phyloP scores from a whole-genome alignment of 2,329 filamentous ascomycete genomes.

The Neofusicoccum cordaticola region DNA sequence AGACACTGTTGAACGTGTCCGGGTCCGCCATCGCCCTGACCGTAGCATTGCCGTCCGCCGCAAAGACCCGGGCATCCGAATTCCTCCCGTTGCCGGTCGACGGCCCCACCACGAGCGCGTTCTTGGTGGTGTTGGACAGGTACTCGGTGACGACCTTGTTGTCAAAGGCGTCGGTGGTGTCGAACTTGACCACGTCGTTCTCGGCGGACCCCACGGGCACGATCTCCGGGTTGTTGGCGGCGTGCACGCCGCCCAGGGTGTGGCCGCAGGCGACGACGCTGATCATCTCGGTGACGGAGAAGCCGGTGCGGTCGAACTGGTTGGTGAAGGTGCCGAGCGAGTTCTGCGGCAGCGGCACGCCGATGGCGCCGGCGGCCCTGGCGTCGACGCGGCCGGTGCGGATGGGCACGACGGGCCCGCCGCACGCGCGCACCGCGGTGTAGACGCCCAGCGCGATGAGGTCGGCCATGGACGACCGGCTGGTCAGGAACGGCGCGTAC shows the following conservation, averaged over 20 bases:
- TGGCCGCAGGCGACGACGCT: slow-evolving; percentile 61
- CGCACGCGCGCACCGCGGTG: slow-evolving; percentile 58
- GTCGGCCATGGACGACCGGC: slow-evolving; percentile 54
- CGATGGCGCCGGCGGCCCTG: slow-evolving; percentile 43
- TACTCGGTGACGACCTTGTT: slow-evolving; percentile 59
- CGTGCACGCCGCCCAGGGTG: slow-evolving; percentile 59
- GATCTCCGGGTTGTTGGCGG: slow-evolving; percentile 52
- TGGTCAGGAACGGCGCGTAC: slow-evolving; percentile 54
- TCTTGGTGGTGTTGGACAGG: slow-evolving; percentile 51
- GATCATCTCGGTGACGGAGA: slow-evolving; percentile 58
- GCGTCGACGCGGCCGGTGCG: slow-evolving; percentile 57
- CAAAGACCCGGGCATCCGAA: slow-evolving; percentile 58
- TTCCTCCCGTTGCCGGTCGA: slow-evolving; percentile 47
- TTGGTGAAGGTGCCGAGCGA: slow-evolving; percentile 50
- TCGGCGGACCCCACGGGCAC: slow-evolving; percentile 45
- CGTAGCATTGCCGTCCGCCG: slow-evolving; percentile 55
- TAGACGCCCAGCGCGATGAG: slow-evolving; percentile 59
- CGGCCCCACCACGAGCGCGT: slow-evolving; percentile 56
- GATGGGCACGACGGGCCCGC: slow-evolving; percentile 55
- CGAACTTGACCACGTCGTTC: slow-evolving; percentile 48
- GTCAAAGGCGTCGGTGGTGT: slow-evolving; percentile 53
- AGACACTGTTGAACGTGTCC: slow-evolving; percentile 47
- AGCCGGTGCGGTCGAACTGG: slow-evolving; percentile 59
- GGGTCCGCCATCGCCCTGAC: slow-evolving; percentile 48
- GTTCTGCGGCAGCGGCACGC: slow-evolving; percentile 61